Evolutionary conservation across 1,284 basidiomycete species (phyloP), one percentile per base, ranked within the genome.

Genomic region (Chondrostereum purpureum): DNA sequence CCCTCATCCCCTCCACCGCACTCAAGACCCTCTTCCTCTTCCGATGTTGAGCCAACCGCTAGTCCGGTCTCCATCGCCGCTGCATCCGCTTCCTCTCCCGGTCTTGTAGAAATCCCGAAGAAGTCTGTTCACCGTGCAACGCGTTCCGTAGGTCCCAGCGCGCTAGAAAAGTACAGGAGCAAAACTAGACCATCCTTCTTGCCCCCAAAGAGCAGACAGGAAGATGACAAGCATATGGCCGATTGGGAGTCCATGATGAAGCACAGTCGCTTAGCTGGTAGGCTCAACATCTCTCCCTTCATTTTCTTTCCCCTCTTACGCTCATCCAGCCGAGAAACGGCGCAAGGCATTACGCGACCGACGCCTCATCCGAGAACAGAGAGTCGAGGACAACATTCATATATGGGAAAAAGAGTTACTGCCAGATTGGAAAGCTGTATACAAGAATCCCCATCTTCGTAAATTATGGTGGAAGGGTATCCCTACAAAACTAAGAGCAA

Each of bases 221-320:
- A 96, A 63, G 92, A 96, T 60, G 67, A 75, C 46, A 87, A 81
- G 52, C 92, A 97, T 65, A 70, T 92, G 58, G 80, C 84, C 20
- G 88, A 88, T 58, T 97, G 92, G 90, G 81, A 92, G 58, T 66
- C 74, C 35, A 95, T 97, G 90, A 97, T 97, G 93, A 80, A 79
- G 57, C 75, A 68, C 42, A 88, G 86, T 64, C 77, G 82, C 45
- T 60, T 60, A n/a, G 75, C 80, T 55, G 85, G 88, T 89, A 53
- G 60, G 75, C n/a, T n/a, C n/a, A n/a, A n/a, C n/a, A n/a, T n/a
- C n/a, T n/a, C n/a, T n/a, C n/a, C n/a, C n/a, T n/a, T n/a, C n/a
- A n/a, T n/a, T n/a, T n/a, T n/a, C n/a, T n/a, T n/a, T n/a, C n/a
- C n/a, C n/a, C n/a, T n/a, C n/a, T n/a, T n/a, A 40, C 33, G 17